Evolutionary conservation across 2,329 filamentous ascomycete genomes (phyloP).

Genomic region (Chrysoporthe deuterocubensis): DNA sequence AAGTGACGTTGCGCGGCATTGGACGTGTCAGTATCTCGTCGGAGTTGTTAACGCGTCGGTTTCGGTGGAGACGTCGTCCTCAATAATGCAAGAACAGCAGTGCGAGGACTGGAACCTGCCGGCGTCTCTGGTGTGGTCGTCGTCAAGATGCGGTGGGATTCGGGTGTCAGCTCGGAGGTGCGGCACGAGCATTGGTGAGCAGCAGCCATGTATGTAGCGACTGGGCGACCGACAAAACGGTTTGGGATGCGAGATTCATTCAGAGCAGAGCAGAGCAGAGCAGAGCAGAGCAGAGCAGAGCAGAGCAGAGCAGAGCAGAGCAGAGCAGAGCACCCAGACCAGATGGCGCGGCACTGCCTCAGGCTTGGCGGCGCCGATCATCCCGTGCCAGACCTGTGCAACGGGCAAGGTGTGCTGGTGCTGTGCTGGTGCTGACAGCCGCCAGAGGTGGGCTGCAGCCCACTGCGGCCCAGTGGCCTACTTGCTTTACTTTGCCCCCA

Average conservation of each 20-base stretch:
- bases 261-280: neutral
- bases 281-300: too few species aligned
- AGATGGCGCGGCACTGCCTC: constrained; percentile 17
- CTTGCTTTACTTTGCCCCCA: neutral
- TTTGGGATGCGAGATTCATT: constrained; percentile 5
- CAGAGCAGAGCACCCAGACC: neutral
- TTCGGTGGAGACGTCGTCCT: constrained; percentile 5
- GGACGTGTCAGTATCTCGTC: constrained; percentile 7
- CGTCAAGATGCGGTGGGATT: constrained; percentile 4
- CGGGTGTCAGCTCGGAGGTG: constrained; percentile 1
- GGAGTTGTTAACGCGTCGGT: constrained; percentile 5
- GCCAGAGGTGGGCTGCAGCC: neutral
- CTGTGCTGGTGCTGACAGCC: constrained; percentile 2
- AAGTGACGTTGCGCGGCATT: constrained; percentile 29
- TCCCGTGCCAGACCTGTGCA: neutral
- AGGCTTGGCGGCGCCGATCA: constrained; percentile 18
- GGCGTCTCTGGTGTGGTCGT: constrained; percentile 4
- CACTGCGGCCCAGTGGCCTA: neutral
- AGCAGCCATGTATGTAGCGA: neutral
- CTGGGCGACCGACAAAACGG: neutral
- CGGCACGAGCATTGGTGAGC: neutral
- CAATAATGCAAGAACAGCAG: neutral
- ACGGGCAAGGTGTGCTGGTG: neutral
- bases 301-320: too few species aligned
- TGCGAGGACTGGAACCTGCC: neutral